These are phyloP conservation scores for Tolypocladium tundrense DNA, from an alignment of 2,329 filamentous ascomycete genomes.

Conservation along the genomic window DNA sequence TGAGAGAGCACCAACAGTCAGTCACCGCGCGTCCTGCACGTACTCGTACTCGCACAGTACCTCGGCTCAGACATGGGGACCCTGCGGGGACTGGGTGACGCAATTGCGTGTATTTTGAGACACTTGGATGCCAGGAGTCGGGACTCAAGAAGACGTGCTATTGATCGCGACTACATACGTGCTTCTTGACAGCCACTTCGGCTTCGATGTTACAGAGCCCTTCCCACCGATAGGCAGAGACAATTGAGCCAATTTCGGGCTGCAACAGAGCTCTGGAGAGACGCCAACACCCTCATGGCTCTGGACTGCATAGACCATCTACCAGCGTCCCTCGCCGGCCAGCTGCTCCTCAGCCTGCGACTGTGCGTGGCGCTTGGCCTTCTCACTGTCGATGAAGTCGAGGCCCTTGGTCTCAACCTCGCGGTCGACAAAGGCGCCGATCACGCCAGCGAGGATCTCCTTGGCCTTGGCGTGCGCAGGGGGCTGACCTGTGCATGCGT, in stretches of 20 bases:
- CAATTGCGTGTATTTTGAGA: background rate
- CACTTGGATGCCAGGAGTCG: background rate
- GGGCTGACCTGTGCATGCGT: constrained; percentile 11
- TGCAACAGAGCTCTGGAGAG: background rate
- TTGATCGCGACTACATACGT: background rate
- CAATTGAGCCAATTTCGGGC: background rate
- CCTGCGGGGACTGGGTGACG: background rate
- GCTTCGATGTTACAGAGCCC: background rate
- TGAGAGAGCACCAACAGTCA: background rate
- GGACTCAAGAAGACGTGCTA: background rate
- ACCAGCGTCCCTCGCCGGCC: constrained; percentile 5
- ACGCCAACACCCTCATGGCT: background rate
- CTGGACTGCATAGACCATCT: background rate
- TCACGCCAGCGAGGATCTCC: constrained; percentile 16
- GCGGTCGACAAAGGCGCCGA: constrained; percentile 20
- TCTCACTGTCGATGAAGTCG: constrained; percentile 15
- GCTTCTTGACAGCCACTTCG: background rate
- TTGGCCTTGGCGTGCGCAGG: constrained; percentile 17
- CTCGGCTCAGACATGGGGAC: background rate
- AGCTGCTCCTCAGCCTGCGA: constrained; percentile 14
- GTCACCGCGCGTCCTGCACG: background rate
- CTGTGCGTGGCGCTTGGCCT: constrained; percentile 18
- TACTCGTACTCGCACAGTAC: background rate
- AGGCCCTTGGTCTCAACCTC: constrained; percentile 20
- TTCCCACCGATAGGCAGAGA: background rate